Percentiles rank a stretch among this genome's conserved stretches.
phyloP scores from a whole-genome alignment of 331 rosid genomes.

The Erythrophleum ivorense region DNA sequence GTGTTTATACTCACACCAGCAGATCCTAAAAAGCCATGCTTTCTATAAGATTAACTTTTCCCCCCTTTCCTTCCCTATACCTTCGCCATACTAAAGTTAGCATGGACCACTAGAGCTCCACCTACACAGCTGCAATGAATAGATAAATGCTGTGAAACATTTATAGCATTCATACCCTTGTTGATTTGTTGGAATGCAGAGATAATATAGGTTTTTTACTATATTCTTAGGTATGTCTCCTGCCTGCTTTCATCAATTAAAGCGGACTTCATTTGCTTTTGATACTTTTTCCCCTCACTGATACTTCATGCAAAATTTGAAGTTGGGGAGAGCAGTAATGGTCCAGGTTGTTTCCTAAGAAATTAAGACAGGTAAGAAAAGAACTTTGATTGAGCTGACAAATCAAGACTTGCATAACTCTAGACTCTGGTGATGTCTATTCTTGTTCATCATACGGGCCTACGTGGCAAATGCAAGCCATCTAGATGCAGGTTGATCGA shows the following conservation, averaged over 20 bases:
- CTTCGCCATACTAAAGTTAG: background rate
- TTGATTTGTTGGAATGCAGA: background rate
- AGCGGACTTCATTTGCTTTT: background rate
- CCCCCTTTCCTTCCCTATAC: background rate
- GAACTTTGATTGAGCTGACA: background rate
- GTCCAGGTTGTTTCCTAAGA: background rate
- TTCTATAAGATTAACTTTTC: background rate
- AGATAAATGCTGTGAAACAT: constrained; percentile 1
- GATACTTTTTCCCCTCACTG: background rate
- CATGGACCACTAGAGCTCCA: background rate
- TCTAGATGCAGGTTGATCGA: constrained; percentile 3
- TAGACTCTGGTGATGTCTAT: background rate
- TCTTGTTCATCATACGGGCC: background rate
- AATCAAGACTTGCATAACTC: background rate
- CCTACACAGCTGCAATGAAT: background rate
- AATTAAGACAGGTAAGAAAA: background rate
- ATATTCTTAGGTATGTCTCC: background rate
- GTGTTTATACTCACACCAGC: constrained; percentile 16
- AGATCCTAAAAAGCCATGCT: background rate
- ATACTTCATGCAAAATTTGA: background rate
- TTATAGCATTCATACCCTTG: background rate
- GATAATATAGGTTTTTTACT: background rate
- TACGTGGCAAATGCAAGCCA: constrained; percentile 2
- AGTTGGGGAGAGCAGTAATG: constrained; percentile 8
- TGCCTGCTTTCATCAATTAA: constrained; percentile 2